phyloP scores from a whole-genome alignment of 1,284 basidiomycete species.

The Heliocybe sulcata region DNA sequence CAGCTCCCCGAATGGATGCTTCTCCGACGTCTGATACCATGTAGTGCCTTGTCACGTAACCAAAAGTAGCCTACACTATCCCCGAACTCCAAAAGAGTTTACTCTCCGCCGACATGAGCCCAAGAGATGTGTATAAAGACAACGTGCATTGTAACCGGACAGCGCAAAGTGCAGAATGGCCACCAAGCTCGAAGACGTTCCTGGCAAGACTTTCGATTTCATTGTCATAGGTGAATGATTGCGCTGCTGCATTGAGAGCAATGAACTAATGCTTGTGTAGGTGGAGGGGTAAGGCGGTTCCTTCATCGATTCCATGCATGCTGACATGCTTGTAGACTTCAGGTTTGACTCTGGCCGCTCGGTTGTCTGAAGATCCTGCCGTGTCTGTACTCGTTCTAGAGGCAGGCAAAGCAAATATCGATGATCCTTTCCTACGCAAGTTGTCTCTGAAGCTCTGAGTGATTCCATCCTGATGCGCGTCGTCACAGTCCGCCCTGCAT shows the following conservation, averaged over 20 bases:
- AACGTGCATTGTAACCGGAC: neutral
- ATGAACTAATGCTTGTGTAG: neutral
- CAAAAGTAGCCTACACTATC: too few relatives aligned
- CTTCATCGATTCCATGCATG: neutral
- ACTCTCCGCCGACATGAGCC: too few relatives aligned
- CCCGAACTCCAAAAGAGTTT: too few relatives aligned
- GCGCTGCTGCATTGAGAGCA: neutral
- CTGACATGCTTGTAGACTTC: slow-evolving; percentile 21
- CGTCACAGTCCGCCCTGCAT: slow-evolving; percentile 18
- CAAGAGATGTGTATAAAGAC: neutral
- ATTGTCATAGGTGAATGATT: slow-evolving; percentile 1
- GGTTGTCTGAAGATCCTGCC: slow-evolving; percentile 35
- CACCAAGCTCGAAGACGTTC: neutral
- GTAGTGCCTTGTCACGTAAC: too few relatives aligned
- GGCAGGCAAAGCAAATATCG: slow-evolving; percentile 22
- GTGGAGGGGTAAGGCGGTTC: slow-evolving; percentile 3
- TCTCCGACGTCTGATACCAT: too few relatives aligned
- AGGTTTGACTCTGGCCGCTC: slow-evolving; percentile 38
- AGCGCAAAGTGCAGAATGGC: neutral
- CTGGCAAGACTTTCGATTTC: neutral
- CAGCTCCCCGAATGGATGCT: too few relatives aligned
- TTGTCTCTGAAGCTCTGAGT: neutral
- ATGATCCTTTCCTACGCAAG: slow-evolving; percentile 17
- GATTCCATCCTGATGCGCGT: too few relatives aligned
- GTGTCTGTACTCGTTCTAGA: slow-evolving; percentile 27